These are phyloP conservation scores for Agaricus blazei DNA, from an alignment of 768 basidiomycete species.

Conservation along the genomic window DNA sequence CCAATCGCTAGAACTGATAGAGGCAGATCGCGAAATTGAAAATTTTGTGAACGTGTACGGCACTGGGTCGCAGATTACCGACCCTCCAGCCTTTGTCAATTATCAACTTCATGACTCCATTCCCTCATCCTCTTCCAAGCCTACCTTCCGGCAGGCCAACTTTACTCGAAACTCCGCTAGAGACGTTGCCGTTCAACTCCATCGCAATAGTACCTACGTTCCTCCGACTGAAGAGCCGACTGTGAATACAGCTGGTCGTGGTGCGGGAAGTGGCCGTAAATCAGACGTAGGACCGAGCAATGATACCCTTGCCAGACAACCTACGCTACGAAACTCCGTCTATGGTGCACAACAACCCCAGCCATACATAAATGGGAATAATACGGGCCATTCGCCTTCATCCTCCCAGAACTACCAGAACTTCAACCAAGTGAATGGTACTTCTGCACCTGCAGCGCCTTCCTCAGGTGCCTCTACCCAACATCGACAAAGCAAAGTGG, in stretches of 20 bases:
- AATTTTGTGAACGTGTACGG: constrained; percentile 86
- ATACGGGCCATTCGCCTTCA: constrained; percentile 3
- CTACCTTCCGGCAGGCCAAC: constrained; percentile 51
- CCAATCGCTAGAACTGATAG: constrained; percentile 82
- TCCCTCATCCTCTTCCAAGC: constrained; percentile 51
- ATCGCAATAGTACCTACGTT: constrained; percentile 6
- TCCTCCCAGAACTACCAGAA: constrained; percentile 5
- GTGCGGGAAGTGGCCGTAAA: constrained; percentile 46
- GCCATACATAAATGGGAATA: constrained; percentile 26
- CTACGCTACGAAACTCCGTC: constrained; percentile 23
- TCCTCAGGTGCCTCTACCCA: constrained; percentile 18
- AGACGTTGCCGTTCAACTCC: constrained; percentile 20
- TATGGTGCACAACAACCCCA: constrained; percentile 16
- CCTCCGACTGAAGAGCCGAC: constrained; percentile 37
- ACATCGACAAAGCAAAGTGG: constrained; percentile 19
- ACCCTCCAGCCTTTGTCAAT: constrained; percentile 83
- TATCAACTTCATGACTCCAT: constrained; percentile 65
- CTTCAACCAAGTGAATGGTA: constrained; percentile 8
- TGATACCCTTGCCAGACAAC: constrained; percentile 24
- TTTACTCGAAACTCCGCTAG: constrained; percentile 45
- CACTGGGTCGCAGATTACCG: constrained; percentile 84
- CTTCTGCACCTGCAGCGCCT: constrained; percentile 15
- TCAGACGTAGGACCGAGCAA: constrained; percentile 26
- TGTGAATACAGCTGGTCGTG: constrained; percentile 64
- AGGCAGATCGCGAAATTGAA: constrained; percentile 84